A percentile compares a stretch with the other conserved stretches of the same genome.
These are phyloP conservation scores for Yarrowia phangngaensis DNA, from an alignment of 805 yeast species.

Conservation along the genomic window DNA sequence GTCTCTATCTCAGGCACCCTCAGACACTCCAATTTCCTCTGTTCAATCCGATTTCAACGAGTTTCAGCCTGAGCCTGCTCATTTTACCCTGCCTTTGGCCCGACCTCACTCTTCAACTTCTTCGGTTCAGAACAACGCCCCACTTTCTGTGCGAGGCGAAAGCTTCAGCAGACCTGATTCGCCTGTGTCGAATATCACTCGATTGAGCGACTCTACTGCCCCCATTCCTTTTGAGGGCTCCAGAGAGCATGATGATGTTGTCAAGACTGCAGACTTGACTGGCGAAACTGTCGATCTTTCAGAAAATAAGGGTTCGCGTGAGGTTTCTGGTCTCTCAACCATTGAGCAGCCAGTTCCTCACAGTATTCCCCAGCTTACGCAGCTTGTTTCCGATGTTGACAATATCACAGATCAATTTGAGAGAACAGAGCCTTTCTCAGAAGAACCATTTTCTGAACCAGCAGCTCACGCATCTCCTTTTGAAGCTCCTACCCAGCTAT, in stretches of 20 bases:
- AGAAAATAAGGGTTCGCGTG: too few species aligned
- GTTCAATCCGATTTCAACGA: constrained; percentile 35
- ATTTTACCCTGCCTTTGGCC: constrained; percentile 46
- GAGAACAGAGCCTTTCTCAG: constrained; percentile 12
- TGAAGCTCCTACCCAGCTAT: constrained; percentile 26
- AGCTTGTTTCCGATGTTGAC: constrained; percentile 4
- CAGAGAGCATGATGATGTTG: constrained; percentile 19
- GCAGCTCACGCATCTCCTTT: constrained; percentile 35
- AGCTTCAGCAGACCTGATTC: constrained; percentile 46
- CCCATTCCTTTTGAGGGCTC: constrained; percentile 25
- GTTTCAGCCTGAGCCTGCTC: constrained; percentile 26
- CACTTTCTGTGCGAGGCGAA: constrained; percentile 77
- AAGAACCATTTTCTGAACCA: constrained; percentile 30
- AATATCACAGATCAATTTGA: constrained; percentile 4
- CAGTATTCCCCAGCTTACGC: background rate
- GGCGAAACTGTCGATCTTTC: constrained; percentile 1
- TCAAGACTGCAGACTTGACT: constrained; percentile 1
- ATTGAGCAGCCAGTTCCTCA: background rate
- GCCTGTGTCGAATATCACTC: constrained; percentile 33
- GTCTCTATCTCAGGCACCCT: constrained; percentile 34
- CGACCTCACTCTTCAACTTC: constrained; percentile 83
- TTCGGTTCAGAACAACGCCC: constrained; percentile 87
- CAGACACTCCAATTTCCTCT: constrained; percentile 36
- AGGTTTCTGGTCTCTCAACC: too few species aligned
- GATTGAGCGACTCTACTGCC: constrained; percentile 21